Percentiles rank a stretch among this genome's conserved stretches.
phyloP scores from a whole-genome alignment of 2,329 filamentous ascomycete species.

The Rutstroemia sp. region DNA sequence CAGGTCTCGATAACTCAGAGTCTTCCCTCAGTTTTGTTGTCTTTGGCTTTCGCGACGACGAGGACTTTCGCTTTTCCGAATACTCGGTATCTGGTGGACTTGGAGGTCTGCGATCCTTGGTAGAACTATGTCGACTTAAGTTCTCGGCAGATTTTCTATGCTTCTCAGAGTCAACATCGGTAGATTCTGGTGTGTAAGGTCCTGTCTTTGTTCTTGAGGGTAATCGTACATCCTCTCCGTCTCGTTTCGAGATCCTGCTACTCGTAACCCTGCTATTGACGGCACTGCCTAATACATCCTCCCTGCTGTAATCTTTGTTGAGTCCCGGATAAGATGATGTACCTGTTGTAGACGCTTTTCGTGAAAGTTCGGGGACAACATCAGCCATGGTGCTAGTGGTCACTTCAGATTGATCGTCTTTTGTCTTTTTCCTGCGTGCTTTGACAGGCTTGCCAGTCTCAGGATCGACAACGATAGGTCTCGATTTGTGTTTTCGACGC shows the following conservation, averaged over 20 bases:
- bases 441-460: conserved; percentile 27
- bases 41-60: conserved; percentile 30
- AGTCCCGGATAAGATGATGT: conserved; percentile 60
- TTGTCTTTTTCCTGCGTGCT: conserved; percentile 23
- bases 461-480: conserved; percentile 25
- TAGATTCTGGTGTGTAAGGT: conserved; percentile 62
- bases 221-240: conserved; percentile 12
- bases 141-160: conserved; percentile 40
- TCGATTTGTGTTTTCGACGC: conserved; percentile 28
- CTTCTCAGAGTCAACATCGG: conserved; percentile 53
- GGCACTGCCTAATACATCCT: conserved; percentile 46
- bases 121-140: conserved; percentile 33
- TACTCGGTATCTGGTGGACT: conserved; percentile 58
- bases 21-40: conserved; percentile 26
- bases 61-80: conserved; percentile 35
- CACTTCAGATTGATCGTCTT: conserved; percentile 17
- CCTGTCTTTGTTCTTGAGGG: conserved; percentile 18
- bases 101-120: conserved; percentile 45
- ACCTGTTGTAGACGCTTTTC: conserved; percentile 28
- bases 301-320: conserved; percentile 88
- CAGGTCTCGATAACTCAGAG: conserved; percentile 31
- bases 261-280: too few relatives aligned
- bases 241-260: conserved; percentile 5
- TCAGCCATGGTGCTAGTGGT: conserved; percentile 35
- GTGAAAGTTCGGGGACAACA: conserved; percentile 39